Evolutionary conservation across 2,329 filamentous ascomycete genomes (phyloP), one percentile per base, ranked within the genome.

Genomic region (Botryotinia calthae): DNA sequence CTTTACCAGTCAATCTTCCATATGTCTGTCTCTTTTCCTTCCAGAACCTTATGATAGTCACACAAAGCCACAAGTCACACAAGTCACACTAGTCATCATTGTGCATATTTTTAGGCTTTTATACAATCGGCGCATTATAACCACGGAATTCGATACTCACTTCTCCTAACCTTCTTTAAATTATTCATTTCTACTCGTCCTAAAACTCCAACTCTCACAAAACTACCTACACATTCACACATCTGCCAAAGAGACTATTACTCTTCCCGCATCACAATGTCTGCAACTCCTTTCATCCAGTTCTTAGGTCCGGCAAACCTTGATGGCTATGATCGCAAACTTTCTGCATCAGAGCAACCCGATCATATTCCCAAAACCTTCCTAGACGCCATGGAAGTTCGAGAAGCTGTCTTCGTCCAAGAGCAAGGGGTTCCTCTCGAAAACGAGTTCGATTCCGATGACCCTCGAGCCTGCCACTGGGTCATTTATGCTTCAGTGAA

Each of bases 391-490:
- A 90, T 91, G 88, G 81, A 83, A 70, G 86, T 92, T 61, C 87
- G 90, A 51, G 84, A 88, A 74, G 78, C 82, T 28, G 89, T 92
- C 70, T 91, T 90, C 77, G 87, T 91, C 37, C 54, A 82, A 12
- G 90, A 91, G 78, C 89, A 91, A 78, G 77, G 82, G 0, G 84
- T 89, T 22, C 85, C 87, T 0, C 82, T 89, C 0, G 89, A 91
- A 54, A 88, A 89, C 76, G 95, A 98, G 81, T 87, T 93, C 76
- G 95, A 98, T 83, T 83, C 86, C 1, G 94, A 98, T 80, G 95
- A 98, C 81, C 77, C 86, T 1, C 88, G 93, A 51, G 91, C 89
- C 77, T 95, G 91, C 83, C 94, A 98, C 82, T 97, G 93, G 92
- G 91, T 79, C 44, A 85, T 91, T n/a, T 97, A 97, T 82, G 89